These are phyloP conservation scores for Rhazya stricta DNA, from an alignment of 257 asterid genomes.

Conservation along the genomic window DNA sequence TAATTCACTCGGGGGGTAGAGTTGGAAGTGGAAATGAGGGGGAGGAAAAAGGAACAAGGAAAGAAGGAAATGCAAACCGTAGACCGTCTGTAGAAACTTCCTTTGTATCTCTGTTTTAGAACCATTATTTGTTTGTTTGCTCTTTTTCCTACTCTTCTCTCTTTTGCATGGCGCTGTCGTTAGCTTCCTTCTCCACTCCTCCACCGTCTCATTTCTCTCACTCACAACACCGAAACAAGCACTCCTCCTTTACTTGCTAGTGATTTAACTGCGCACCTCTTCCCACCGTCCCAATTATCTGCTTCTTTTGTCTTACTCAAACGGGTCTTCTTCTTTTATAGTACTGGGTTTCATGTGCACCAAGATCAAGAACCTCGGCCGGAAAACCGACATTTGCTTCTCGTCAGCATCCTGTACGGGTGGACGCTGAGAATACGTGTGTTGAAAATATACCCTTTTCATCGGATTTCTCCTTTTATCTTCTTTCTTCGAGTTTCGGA, in stretches of 20 bases:
- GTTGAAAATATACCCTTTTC: no score
- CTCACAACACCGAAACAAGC: not conserved
- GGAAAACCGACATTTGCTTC: no score
- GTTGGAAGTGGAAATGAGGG: not conserved
- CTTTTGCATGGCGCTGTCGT: slow-evolving; percentile 26
- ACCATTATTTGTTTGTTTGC: not conserved
- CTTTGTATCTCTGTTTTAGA: not conserved
- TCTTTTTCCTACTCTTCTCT: not conserved
- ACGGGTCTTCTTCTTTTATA: no score
- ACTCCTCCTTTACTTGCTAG: not conserved
- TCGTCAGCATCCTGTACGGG: no score
- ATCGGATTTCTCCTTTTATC: no score
- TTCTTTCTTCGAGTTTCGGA: no score
- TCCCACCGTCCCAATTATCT: no score
- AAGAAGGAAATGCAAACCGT: not conserved
- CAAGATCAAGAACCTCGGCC: no score
- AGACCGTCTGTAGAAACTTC: not conserved
- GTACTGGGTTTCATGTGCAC: no score
- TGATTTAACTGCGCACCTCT: not conserved
- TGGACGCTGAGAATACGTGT: no score
- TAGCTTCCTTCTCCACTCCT: not conserved
- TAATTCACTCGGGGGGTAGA: not conserved
- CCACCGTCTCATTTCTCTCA: not conserved
- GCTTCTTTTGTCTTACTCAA: no score
- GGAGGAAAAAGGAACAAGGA: not conserved